Base-by-base conservation (phyloP, 257 asterid genomes). In the Ilex asprella region DNA sequence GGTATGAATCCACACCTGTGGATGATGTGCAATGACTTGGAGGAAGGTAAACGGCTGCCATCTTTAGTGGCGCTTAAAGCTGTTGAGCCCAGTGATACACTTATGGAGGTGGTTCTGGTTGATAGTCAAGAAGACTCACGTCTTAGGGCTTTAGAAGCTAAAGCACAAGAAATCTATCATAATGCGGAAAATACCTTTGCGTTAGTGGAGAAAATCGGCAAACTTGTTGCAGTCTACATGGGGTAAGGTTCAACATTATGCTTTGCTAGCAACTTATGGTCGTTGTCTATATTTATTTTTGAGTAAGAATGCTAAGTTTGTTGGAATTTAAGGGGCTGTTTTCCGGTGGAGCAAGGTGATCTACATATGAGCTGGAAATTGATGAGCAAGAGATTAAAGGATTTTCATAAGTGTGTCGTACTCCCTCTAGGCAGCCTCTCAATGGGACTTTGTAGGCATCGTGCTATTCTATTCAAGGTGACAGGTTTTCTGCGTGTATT, bases 371-470 rank as follows among this genome's bases (percentile, higher is more conserved):
- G 89, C 41, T 88, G 97, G 97, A 73, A 77, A 72, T 71, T 69
- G 73, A 82, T 77, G 30, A 78, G 86, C 76, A 83, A 85, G 77
- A 77, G 81, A 62, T 62, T 81, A 50, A 73, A 76, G 76, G 95
- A 86, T 71, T 41, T 73, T 31, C 84, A 84, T 73, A 88, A 87
- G 71, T 82, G 97, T 70, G 65, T 85, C 69, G 95, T 87, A 31
- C 77, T 93, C 50, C 99, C 99, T 16, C 81, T 93, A 51, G 96
- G 99, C 62, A 82, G 73, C 68, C 79, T 86, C 61, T 87, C 96
- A 16, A 73, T 78, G 81, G 99, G 96, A 63, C 96, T 89, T 60
- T 93, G 99, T 80, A 86, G 97, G 82, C 99, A 93, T 66, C 95
- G 99, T 14, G 95, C 97, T 53, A 82, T 93, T 70, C 73, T 93